Evolutionary conservation across 202 grass and related monocot genomes (phyloP), one percentile per base, ranked within the genome.

Genomic region (Hordeum pubiflorum): DNA sequence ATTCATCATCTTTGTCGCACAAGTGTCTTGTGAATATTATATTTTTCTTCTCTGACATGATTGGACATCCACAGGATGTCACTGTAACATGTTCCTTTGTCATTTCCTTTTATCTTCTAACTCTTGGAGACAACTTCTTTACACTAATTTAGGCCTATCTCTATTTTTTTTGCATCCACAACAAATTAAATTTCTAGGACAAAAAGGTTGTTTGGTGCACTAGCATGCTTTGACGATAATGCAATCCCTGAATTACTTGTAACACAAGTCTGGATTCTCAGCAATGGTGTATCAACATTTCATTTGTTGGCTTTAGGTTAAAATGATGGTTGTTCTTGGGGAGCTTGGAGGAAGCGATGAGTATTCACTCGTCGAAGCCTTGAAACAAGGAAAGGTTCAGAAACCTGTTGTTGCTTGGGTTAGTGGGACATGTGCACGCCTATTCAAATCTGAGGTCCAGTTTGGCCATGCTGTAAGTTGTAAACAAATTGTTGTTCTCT

Each of bases 371-470:
- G 95, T 98, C 17, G 92, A 98, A 74, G 95, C 95, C 52, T 87
- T 98, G 87, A 95, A 95, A 86, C 88, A 98, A 88, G 95, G 92
- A 64, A 94, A 91, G 80, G 95, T 98, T 68, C 87, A 98, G 72
- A 98, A 98, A 91, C 95, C 92, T 71, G 90, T 98, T 58, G 92
- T 98, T 75, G 95, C 95, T 63, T 98, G 95, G 95, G 95, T 98
- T 87, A 98, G 92, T 57, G 95, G 95, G 69, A 94, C 95, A 67
- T 98, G 95, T 17, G 95, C 95, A 55, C 82, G 84, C n/a, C 63
- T 98, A 66, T 98, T 98, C 82, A 98, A 98, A 78, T 98, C 95
- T 18, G 92, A 98, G 92, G 95, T 98, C 58, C 95, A 98, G 83
- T 98, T 97, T 84, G 95, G 95, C 34, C 92, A 98, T 74, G 95